phyloP scores from a whole-genome alignment of 2,329 filamentous ascomycete genomes.

The Nannizziopsis barbatae region DNA sequence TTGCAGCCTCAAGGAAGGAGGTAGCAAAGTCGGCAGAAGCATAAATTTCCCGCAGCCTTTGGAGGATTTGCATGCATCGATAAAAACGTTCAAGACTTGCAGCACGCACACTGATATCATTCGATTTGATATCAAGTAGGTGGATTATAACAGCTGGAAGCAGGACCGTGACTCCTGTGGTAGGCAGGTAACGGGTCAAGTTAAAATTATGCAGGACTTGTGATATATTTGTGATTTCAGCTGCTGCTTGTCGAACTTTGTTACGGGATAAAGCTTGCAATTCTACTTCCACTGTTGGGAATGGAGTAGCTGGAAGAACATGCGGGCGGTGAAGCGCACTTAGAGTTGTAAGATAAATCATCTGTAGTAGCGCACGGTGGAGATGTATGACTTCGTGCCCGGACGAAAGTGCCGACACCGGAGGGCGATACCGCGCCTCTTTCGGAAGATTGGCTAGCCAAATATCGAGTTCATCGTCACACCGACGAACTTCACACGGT shows the following conservation, averaged over 20 bases:
- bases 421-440: conserved; percentile 58
- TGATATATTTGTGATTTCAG: conserved; percentile 75
- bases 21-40: conserved; percentile 93
- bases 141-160: conserved; percentile 91
- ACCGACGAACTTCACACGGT: conserved; percentile 63
- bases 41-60: conserved; percentile 77
- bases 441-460: conserved; percentile 65
- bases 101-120: conserved; percentile 58
- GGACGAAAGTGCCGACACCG: conserved; percentile 44
- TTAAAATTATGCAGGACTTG: conserved; percentile 61
- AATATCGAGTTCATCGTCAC: conserved; percentile 64
- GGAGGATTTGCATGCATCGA: conserved; percentile 85
- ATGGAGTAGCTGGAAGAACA: conserved; percentile 64
- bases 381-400: conserved; percentile 46
- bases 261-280: conserved; percentile 71
- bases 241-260: conserved; percentile 72
- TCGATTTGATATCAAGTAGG: conserved; percentile 81
- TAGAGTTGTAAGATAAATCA: conserved; percentile 85
- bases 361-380: conserved; percentile 77
- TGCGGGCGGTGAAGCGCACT: conserved; percentile 86
- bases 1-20: conserved; percentile 82
- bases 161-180: conserved; percentile 80
- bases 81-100: conserved; percentile 70
- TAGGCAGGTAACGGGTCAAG: conserved; percentile 70
- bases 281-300: conserved; percentile 48